phyloP scores from a whole-genome alignment of 108 stramenopile species.

The Nitzschia sp. region DNA sequence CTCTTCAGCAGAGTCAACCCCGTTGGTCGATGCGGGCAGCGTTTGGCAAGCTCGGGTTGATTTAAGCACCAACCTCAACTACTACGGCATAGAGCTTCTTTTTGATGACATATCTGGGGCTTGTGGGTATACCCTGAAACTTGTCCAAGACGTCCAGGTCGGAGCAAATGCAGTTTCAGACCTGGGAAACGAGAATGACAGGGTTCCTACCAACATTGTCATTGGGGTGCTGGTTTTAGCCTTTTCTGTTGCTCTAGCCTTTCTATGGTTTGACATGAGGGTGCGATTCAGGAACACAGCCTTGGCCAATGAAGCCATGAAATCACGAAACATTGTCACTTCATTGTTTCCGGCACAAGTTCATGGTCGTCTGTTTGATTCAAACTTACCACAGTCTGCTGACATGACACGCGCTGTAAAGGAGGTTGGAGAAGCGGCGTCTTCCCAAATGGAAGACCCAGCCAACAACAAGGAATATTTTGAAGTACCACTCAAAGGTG shows the following conservation, averaged over 20 bases:
- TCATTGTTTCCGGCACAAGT: slow-evolving; percentile 8
- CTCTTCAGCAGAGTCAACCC: background rate
- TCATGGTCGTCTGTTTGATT: slow-evolving; percentile 9
- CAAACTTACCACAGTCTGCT: background rate
- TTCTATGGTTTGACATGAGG: background rate
- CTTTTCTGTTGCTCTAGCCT: background rate
- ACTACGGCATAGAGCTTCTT: background rate
- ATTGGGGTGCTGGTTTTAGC: background rate
- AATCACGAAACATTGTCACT: slow-evolving; percentile 12
- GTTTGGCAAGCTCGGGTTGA: background rate
- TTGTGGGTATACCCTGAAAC: background rate
- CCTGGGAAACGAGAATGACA: background rate
- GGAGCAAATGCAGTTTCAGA: background rate
- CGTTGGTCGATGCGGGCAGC: too few species aligned
- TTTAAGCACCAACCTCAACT: background rate
- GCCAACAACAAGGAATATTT: background rate
- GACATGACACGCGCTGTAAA: background rate
- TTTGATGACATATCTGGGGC: background rate
- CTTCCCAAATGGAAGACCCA: background rate
- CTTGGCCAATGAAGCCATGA: slow-evolving; percentile 1
- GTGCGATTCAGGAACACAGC: background rate
- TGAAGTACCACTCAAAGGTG: background rate
- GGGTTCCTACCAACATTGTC: background rate
- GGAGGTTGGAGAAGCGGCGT: background rate
- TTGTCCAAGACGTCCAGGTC: background rate